phyloP scores from a whole-genome alignment of 768 basidiomycete species.

The Lentinula raphanica region DNA sequence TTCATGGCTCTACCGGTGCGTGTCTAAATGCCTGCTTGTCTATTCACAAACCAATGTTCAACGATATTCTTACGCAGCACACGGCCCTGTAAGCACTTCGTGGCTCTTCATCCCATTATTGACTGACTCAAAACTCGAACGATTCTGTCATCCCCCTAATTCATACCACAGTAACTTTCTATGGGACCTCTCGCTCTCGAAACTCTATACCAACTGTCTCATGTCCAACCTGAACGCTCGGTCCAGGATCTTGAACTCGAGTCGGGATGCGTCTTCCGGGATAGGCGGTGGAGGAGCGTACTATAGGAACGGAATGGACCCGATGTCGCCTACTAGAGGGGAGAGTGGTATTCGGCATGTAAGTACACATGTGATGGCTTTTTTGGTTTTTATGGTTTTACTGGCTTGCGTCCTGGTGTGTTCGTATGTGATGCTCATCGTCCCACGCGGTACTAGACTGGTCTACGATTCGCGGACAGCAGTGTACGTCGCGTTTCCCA shows the following conservation, averaged over 20 bases:
- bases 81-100: constrained; percentile 34
- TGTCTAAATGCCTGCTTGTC: not conserved
- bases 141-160: too few relatives aligned
- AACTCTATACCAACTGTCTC: constrained; percentile 44
- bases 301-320: not conserved
- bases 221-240: constrained; percentile 46
- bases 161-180: constrained; percentile 38
- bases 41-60: not conserved
- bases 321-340: not conserved
- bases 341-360: not conserved
- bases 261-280: not conserved
- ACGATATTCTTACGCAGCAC: constrained; percentile 24
- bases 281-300: not conserved
- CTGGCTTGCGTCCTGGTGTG: too few relatives aligned
- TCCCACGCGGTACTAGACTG: not conserved
- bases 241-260: constrained; percentile 9
- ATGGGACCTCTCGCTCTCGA: constrained; percentile 44
- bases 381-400: too few relatives aligned
- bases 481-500: not conserved
- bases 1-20: constrained; percentile 35
- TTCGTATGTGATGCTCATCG: too few relatives aligned
- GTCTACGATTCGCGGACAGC: not conserved
- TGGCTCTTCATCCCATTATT: not conserved
- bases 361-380: too few relatives aligned
- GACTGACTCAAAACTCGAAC: too few relatives aligned